Evolutionary conservation across 139 green algal genomes (phyloP).

Genomic region (Eudorina sp.): DNA sequence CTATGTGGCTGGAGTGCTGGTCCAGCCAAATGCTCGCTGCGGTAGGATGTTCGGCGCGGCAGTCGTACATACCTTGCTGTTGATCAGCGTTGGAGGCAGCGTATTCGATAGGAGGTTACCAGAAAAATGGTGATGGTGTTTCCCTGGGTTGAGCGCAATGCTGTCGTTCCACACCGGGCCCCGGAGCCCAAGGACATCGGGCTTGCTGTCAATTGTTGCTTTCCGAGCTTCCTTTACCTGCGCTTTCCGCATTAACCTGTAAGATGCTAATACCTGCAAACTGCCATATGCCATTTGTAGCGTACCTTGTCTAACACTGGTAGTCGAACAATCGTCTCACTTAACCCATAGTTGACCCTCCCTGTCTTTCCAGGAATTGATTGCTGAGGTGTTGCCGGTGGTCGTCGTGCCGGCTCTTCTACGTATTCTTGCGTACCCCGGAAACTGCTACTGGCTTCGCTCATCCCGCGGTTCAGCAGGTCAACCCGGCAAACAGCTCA

Average conservation of each 20-base stretch:
- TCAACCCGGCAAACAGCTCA: neutral
- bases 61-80: constrained; percentile 29
- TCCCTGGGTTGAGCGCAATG: neutral
- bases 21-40: no score
- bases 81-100: neutral
- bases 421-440: neutral
- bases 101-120: constrained; percentile 12
- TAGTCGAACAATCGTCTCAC: constrained; percentile 1
- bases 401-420: neutral
- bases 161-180: constrained; percentile 2
- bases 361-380: constrained; percentile 9
- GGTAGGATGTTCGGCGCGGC: no score
- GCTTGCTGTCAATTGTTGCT: constrained; percentile 35
- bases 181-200: constrained; percentile 33
- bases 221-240: constrained; percentile 38
- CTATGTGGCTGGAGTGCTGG: no score
- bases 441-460: neutral
- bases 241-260: neutral
- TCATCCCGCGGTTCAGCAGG: neutral
- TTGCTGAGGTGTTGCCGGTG: neutral
- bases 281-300: neutral
- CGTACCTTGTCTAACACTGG: constrained; percentile 36
- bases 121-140: constrained; percentile 1
- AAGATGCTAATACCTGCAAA: neutral
- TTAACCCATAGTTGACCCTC: constrained; percentile 5